phyloP scores from a whole-genome alignment of 306 rosid species.

The Cucumis sativus region DNA sequence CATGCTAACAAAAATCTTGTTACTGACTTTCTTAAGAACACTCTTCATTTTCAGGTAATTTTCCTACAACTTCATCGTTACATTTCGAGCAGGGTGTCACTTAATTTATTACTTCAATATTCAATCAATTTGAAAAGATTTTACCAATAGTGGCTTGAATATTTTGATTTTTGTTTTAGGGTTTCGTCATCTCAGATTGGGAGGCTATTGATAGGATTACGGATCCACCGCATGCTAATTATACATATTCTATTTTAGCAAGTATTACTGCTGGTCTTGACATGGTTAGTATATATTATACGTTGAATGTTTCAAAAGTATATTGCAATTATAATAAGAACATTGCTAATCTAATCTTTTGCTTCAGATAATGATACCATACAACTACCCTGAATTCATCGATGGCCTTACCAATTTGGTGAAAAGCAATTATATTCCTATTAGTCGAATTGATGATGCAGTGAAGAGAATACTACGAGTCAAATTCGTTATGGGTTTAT shows the following conservation, averaged over 20 bases:
- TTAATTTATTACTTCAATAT: too few relatives aligned
- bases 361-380: neutral
- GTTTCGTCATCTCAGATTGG: constrained; percentile 24
- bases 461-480: neutral
- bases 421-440: neutral
- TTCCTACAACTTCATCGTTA: too few relatives aligned
- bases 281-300: neutral
- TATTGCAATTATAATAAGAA: neutral
- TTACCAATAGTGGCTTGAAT: too few relatives aligned
- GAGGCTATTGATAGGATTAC: constrained; percentile 28
- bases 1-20: constrained; percentile 16
- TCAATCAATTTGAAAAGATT: too few relatives aligned
- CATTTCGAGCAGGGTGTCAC: too few relatives aligned
- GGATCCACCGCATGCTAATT: constrained; percentile 21
- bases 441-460: neutral
- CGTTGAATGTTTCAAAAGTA: too few relatives aligned
- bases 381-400: neutral
- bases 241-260: constrained; percentile 18
- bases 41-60: constrained; percentile 7
- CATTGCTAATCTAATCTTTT: neutral
- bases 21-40: constrained; percentile 23
- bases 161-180: neutral
- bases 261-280: constrained; percentile 25
- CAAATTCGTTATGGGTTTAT: neutral
- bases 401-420: neutral